Conservation (phyloP, 352 stramenopile species). For the Peronospora destructor region DNA sequence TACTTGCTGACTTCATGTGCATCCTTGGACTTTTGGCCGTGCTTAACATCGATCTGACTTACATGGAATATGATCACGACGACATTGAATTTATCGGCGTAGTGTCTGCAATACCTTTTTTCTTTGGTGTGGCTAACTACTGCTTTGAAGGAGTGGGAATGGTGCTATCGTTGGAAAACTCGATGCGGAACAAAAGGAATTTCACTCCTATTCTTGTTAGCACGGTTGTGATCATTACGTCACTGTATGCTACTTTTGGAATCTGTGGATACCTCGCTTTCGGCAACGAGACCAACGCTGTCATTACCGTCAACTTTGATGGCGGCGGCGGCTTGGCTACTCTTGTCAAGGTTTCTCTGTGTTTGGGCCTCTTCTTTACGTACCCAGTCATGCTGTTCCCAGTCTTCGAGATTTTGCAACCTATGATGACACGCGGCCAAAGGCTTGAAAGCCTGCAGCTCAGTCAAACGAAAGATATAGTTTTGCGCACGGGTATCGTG, state of each 20-base stretch:
- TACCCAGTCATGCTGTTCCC: constrained; percentile 92
- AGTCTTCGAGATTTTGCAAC: constrained; percentile 73
- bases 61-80: constrained; percentile 51
- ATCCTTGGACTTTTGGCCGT: constrained; percentile 80
- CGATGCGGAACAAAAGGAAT: constrained; percentile 63
- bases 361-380: constrained; percentile 86
- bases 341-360: constrained; percentile 85
- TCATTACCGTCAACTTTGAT: constrained; percentile 87
- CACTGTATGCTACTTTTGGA: constrained; percentile 85
- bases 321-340: constrained; percentile 45
- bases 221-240: constrained; percentile 76
- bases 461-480: constrained; percentile 26
- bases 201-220: constrained; percentile 69
- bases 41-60: constrained; percentile 72
- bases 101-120: constrained; percentile 69
- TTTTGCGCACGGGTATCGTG: constrained; percentile 60
- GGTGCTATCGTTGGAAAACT: constrained; percentile 84
- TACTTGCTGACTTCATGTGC: constrained; percentile 86
- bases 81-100: constrained; percentile 54
- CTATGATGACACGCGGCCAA: constrained; percentile 26
- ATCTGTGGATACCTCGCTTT: constrained; percentile 85
- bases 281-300: constrained; percentile 67
- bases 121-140: constrained; percentile 86
- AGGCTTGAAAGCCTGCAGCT: constrained; percentile 10
- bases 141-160: constrained; percentile 88